phyloP scores from a whole-genome alignment of 257 asterid species.

The Solanum chmielewskii region DNA sequence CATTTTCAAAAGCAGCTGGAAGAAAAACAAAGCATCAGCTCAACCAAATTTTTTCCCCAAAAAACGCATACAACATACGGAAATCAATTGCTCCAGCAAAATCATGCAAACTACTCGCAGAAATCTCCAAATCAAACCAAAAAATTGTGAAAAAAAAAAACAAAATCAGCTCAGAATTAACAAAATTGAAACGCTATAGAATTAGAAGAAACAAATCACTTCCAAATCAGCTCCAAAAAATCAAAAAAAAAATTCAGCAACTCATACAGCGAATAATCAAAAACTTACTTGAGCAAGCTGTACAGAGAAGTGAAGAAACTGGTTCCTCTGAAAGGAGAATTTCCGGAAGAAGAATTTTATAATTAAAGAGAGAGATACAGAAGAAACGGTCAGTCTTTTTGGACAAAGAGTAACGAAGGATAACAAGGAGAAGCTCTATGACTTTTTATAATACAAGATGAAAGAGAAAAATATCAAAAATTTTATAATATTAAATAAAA shows the following conservation, averaged over 20 bases:
- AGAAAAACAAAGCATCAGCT: neutral
- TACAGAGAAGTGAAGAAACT: slow-evolving; percentile 22
- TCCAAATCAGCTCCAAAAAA: neutral
- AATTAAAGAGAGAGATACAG: neutral
- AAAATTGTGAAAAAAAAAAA: neutral
- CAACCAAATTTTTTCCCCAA: neutral
- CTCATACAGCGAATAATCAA: neutral
- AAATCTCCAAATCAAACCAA: neutral
- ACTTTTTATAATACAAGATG: neutral
- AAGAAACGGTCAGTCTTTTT: slow-evolving; percentile 24
- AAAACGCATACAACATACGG: neutral
- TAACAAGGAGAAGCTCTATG: neutral
- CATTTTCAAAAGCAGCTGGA: neutral
- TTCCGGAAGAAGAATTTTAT: neutral
- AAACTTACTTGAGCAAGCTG: slow-evolving; percentile 43
- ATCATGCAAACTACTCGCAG: neutral
- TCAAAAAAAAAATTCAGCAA: neutral
- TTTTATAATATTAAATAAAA: neutral
- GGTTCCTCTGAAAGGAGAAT: slow-evolving; percentile 1
- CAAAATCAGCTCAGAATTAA: neutral
- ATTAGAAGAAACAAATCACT: neutral
- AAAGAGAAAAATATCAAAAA: neutral
- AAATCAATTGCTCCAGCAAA: neutral
- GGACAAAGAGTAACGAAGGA: slow-evolving; percentile 44
- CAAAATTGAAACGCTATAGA: neutral